Evolutionary conservation across 139 green algal genomes (phyloP).

Genomic region (Tetradesmus lagerheimii): DNA sequence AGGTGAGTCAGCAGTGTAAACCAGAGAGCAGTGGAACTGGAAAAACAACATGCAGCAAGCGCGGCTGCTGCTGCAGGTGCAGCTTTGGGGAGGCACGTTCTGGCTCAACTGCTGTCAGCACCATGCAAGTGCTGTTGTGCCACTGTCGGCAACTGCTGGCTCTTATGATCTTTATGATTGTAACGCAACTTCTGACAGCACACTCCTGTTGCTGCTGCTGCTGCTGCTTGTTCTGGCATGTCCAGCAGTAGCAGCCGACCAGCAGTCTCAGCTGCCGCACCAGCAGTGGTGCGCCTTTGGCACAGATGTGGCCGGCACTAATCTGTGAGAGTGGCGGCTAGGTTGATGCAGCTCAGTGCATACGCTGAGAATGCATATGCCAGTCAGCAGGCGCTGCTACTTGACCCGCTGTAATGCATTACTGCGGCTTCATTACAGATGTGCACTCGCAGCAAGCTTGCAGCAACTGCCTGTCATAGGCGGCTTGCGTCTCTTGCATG

Average conservation of each 20-base stretch:
- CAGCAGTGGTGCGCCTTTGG: constrained; percentile 27
- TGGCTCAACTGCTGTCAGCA: neutral
- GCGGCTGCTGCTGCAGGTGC: too few relatives aligned
- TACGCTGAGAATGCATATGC: too few relatives aligned
- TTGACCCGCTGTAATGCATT: too few relatives aligned
- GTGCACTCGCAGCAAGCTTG: too few relatives aligned
- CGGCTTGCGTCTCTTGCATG: too few relatives aligned
- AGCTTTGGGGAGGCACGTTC: too few relatives aligned
- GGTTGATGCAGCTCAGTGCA: too few relatives aligned
- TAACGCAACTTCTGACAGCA: neutral
- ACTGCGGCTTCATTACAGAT: too few relatives aligned
- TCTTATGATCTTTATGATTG: too few relatives aligned
- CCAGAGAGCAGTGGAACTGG: too few relatives aligned
- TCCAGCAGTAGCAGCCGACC: neutral
- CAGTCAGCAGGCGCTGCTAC: too few relatives aligned
- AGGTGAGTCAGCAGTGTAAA: neutral
- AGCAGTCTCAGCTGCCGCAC: neutral
- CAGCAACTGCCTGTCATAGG: too few relatives aligned
- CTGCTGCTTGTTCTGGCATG: neutral
- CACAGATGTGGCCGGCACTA: constrained; percentile 29
- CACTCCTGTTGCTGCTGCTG: neutral
- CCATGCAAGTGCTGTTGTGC: neutral
- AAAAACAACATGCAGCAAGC: neutral
- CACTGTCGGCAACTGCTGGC: neutral
- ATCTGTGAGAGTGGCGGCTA: neutral